Conservation (phyloP, 257 asterid genomes). For the Solanum gracilifrons region DNA sequence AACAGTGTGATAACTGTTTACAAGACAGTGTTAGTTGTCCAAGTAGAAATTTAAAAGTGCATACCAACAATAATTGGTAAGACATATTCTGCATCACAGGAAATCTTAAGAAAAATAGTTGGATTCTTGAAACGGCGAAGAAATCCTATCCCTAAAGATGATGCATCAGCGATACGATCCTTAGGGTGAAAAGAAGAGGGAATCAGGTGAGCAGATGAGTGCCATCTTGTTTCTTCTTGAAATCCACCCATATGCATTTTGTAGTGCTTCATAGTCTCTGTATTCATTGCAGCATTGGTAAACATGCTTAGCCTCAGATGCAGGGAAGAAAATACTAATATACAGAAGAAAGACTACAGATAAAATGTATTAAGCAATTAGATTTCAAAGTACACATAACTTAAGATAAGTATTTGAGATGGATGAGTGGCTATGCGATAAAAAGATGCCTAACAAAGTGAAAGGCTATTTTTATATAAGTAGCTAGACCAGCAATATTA, state of each 20-base stretch:
- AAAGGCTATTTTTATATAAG: neutral
- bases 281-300: neutral
- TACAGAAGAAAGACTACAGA: neutral
- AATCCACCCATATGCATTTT: constrained; percentile 20
- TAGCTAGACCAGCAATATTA: neutral
- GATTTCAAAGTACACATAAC: neutral
- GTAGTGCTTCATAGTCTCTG: constrained; percentile 27
- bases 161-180: constrained; percentile 14
- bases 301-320: neutral
- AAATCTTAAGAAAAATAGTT: constrained; percentile 32
- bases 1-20: neutral
- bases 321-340: neutral
- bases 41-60: neutral
- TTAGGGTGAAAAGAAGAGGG: constrained; percentile 12
- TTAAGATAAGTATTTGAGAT: neutral
- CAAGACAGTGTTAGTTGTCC: neutral
- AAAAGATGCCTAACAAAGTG: neutral
- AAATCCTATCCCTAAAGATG: constrained; percentile 21
- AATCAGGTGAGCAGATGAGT: constrained; percentile 7
- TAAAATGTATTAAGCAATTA: neutral
- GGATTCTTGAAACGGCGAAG: constrained; percentile 23
- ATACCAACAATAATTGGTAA: constrained; percentile 31
- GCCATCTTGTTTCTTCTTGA: constrained; percentile 19
- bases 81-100: constrained; percentile 32
- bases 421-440: neutral